A percentile compares a stretch with the other conserved stretches of the same genome.
These are phyloP conservation scores for Populus euphratica DNA, from an alignment of 345 rosid genomes.

Conservation along the genomic window DNA sequence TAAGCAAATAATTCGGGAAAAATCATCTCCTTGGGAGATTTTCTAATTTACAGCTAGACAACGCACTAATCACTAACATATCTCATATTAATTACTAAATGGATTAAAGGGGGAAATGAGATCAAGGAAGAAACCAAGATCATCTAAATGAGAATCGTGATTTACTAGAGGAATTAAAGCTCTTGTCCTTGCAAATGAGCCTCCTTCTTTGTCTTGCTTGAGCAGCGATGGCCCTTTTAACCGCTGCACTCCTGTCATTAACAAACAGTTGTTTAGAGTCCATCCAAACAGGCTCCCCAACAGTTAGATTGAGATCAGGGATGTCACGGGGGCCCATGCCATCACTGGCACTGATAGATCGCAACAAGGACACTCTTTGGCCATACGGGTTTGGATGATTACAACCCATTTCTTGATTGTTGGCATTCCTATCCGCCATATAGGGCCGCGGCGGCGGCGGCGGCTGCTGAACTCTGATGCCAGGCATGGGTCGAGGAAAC, in stretches of 20 bases:
- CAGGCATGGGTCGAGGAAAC: not conserved
- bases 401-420: not conserved
- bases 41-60: slow-evolving; percentile 10
- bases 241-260: not conserved
- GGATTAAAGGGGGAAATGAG: too few species aligned
- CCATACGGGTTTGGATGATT: not conserved
- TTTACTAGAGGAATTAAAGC: not conserved
- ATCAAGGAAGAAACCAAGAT: not conserved
- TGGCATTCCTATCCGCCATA: slow-evolving; percentile 6
- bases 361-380: not conserved
- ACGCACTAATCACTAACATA: not conserved
- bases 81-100: not conserved
- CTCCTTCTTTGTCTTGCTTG: slow-evolving; percentile 37
- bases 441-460: slow-evolving; percentile 14
- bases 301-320: slow-evolving; percentile 32
- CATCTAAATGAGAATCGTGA: slow-evolving; percentile 11
- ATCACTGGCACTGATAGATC: not conserved
- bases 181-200: slow-evolving; percentile 28
- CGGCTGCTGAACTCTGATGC: not conserved
- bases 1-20: not conserved
- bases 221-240: slow-evolving; percentile 23
- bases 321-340: slow-evolving; percentile 3
- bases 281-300: slow-evolving; percentile 2
- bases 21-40: slow-evolving; percentile 1
- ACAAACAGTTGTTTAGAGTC: not conserved